Conservation (phyloP, 2,329 filamentous ascomycete genomes). For the Pyrenophora seminiperda region DNA sequence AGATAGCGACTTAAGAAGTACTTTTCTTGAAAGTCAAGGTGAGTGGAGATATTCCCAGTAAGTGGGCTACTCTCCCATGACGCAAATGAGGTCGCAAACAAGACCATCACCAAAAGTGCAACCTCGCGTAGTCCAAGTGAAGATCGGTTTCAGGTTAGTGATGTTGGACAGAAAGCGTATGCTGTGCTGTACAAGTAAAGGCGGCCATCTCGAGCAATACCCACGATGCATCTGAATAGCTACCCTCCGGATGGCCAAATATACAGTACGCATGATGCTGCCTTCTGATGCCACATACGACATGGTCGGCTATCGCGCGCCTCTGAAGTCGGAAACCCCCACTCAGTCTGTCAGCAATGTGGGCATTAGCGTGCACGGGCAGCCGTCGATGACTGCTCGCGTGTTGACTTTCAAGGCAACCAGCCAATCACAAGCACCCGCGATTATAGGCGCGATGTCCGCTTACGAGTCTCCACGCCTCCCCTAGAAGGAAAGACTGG, state of each 20-base stretch:
- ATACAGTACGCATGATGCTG: not conserved
- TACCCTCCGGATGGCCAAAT: not conserved
- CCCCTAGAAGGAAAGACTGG: conserved; percentile 9
- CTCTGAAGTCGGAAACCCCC: conserved; percentile 10
- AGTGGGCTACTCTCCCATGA: not conserved
- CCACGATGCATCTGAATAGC: not conserved
- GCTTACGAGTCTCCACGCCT: conserved; percentile 17
- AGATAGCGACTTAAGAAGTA: not conserved
- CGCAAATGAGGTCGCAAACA: not conserved
- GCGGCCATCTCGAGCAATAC: not conserved
- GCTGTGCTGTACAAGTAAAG: conserved; percentile 19
- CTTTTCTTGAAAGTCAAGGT: not conserved
- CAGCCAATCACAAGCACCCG: conserved; percentile 17
- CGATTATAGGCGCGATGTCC: conserved; percentile 20
- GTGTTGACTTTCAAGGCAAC: conserved; percentile 21
- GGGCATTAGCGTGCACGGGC: conserved; percentile 13
- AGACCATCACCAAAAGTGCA: not conserved
- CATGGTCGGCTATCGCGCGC: not conserved
- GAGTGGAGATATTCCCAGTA: not conserved
- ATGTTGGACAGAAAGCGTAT: not conserved
- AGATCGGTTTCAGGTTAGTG: conserved; percentile 3
- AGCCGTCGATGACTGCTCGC: conserved; percentile 20
- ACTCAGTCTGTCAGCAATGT: conserved; percentile 15
- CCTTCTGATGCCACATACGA: not conserved
- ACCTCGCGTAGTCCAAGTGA: conserved; percentile 14